A percentile compares a stretch with the other conserved stretches of the same genome.
These are phyloP conservation scores for Neostapfia colusana DNA, from an alignment of 176 grass and related monocot species.

Conservation along the genomic window DNA sequence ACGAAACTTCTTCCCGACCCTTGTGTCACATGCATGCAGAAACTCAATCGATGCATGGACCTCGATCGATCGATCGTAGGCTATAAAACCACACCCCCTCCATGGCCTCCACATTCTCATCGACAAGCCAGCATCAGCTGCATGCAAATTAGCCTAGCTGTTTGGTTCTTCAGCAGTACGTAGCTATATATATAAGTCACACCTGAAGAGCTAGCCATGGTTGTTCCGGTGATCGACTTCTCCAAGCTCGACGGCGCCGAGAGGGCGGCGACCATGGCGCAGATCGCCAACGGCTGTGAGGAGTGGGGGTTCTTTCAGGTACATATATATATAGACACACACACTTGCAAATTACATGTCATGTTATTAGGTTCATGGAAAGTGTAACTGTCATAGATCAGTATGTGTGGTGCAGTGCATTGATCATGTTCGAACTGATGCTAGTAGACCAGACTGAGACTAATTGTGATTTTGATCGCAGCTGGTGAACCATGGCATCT, in stretches of 20 bases:
- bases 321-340: not conserved
- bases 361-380: no score
- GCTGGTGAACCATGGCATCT: constrained; percentile 58
- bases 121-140: not conserved
- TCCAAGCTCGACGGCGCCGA: constrained; percentile 48
- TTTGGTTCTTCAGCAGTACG: not conserved
- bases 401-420: not conserved
- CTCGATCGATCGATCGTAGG: not conserved
- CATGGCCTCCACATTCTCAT: not conserved
- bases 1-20: constrained; percentile 8
- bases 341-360: not conserved
- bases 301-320: constrained; percentile 66
- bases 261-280: constrained; percentile 27
- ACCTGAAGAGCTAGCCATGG: constrained; percentile 19
- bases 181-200: not conserved
- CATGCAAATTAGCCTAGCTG: constrained; percentile 10
- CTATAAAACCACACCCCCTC: not conserved
- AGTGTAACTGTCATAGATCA: no score
- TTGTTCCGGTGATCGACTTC: constrained; percentile 60
- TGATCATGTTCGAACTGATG: not conserved
- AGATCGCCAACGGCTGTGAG: constrained; percentile 50
- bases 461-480: no score
- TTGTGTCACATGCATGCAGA: constrained; percentile 29
- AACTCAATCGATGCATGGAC: not conserved
- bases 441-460: no score